These are phyloP conservation scores for Blumeria hordei DNA, from an alignment of 2,329 filamentous ascomycete species.

Conservation along the genomic window DNA sequence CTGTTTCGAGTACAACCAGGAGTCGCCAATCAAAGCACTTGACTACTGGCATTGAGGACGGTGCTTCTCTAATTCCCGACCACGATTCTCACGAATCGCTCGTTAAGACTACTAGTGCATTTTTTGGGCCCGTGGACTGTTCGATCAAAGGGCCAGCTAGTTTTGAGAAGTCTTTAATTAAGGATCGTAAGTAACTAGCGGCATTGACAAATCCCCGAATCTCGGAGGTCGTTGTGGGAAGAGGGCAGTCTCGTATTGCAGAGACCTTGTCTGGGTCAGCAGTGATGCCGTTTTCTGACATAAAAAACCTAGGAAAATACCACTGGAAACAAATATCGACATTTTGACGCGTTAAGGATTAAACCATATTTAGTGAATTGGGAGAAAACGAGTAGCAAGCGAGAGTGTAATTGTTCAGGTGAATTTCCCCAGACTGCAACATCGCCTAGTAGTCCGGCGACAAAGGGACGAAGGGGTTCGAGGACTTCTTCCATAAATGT, in stretches of 20 bases:
- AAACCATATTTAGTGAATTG: not conserved
- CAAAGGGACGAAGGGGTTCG: not conserved
- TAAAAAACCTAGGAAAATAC: not conserved
- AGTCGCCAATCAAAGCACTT: not conserved
- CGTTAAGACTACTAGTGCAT: not conserved
- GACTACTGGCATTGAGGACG: not conserved
- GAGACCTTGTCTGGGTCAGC: not conserved
- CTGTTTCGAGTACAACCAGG: not conserved
- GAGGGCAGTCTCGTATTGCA: not conserved
- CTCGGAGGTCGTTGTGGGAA: not conserved
- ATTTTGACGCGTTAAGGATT: not conserved
- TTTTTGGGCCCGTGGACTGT: not conserved
- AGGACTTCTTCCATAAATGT: not conserved
- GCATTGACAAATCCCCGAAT: not conserved
- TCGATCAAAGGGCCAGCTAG: not conserved
- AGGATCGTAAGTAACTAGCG: not conserved
- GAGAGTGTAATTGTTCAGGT: not conserved
- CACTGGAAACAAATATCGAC: not conserved
- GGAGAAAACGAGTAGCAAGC: not conserved
- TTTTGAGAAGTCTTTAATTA: not conserved
- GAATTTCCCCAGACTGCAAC: not conserved
- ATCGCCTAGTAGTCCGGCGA: not conserved
- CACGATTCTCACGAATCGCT: not conserved
- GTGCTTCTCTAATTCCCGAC: not conserved
- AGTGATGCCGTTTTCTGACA: not conserved